These are phyloP conservation scores for Staphylotrichum longicolle DNA, from an alignment of 495 filamentous ascomycete genomes.

Conservation along the genomic window DNA sequence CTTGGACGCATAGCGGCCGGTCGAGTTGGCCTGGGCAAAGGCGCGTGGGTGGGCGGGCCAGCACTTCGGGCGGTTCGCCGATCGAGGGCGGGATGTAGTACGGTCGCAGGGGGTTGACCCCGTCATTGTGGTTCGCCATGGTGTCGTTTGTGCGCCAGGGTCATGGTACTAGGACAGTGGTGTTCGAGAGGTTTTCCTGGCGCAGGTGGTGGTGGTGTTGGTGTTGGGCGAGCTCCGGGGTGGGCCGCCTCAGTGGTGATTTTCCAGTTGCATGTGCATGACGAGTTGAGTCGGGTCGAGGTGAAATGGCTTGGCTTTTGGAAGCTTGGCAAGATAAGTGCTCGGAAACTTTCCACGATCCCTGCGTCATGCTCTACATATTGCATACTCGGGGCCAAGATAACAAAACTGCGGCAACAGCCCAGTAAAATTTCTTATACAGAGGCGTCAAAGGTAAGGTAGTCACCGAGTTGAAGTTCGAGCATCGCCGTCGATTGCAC, in stretches of 20 bases:
- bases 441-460: background rate
- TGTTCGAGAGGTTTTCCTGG: slow-evolving; percentile 12
- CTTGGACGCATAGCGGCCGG: slow-evolving; percentile 63
- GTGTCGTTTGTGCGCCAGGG: slow-evolving; percentile 19
- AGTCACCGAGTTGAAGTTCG: background rate
- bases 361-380: slow-evolving; percentile 7
- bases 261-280: slow-evolving; percentile 25
- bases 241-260: slow-evolving; percentile 1
- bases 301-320: slow-evolving; percentile 17
- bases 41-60: slow-evolving; percentile 46
- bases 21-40: slow-evolving; percentile 49
- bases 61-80: slow-evolving; percentile 49
- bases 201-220: slow-evolving; percentile 7
- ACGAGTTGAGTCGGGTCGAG: slow-evolving; percentile 6
- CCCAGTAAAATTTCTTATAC: slow-evolving; percentile 17
- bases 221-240: slow-evolving; percentile 4
- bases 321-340: slow-evolving; percentile 23
- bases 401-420: slow-evolving; percentile 16
- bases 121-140: slow-evolving; percentile 51
- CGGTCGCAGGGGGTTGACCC: slow-evolving; percentile 85
- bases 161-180: slow-evolving; percentile 11
- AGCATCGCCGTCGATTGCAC: background rate
- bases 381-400: slow-evolving; percentile 28
- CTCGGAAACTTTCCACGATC: background rate
- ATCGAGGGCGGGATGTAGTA: slow-evolving; percentile 91